A percentile compares a stretch with the other conserved stretches of the same genome.
Evolutionary conservation across 2,329 filamentous ascomycete genomes (phyloP).

Genomic region (Trichophyton verrucosum): DNA sequence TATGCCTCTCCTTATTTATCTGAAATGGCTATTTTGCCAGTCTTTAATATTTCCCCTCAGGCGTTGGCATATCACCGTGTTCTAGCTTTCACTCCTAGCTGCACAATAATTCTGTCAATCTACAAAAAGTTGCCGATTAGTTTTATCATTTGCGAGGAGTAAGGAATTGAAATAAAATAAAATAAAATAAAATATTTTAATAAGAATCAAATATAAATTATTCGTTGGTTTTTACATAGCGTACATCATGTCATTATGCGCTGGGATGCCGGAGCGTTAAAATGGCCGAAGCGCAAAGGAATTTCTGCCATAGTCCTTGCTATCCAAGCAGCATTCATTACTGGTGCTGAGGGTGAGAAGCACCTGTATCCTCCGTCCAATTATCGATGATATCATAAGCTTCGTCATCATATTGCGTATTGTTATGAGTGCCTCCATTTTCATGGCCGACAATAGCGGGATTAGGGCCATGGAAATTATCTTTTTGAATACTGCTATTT

Average conservation of each 20-base stretch:
- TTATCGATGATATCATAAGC: constrained; percentile 21
- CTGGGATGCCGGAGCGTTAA: background rate
- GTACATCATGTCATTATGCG: constrained; percentile 2
- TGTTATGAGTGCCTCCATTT: background rate
- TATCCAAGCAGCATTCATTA: background rate
- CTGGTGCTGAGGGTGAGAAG: constrained; percentile 22
- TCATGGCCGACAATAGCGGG: constrained; percentile 6
- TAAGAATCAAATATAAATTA: background rate
- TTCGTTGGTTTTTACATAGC: background rate
- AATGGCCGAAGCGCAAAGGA: background rate
- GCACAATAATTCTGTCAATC: background rate
- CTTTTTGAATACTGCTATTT: background rate
- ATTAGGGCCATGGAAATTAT: background rate
- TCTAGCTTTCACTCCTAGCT: background rate
- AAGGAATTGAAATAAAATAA: background rate
- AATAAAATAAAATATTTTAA: background rate
- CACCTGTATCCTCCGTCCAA: constrained; percentile 31
- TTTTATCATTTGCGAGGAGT: background rate
- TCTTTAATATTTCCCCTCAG: background rate
- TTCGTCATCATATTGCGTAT: background rate
- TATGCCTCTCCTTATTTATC: background rate
- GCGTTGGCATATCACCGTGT: background rate
- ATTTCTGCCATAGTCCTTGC: background rate
- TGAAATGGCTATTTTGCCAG: background rate
- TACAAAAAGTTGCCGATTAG: background rate